Conservation (phyloP, 495 filamentous ascomycete genomes). For the Terfezia boudieri region DNA sequence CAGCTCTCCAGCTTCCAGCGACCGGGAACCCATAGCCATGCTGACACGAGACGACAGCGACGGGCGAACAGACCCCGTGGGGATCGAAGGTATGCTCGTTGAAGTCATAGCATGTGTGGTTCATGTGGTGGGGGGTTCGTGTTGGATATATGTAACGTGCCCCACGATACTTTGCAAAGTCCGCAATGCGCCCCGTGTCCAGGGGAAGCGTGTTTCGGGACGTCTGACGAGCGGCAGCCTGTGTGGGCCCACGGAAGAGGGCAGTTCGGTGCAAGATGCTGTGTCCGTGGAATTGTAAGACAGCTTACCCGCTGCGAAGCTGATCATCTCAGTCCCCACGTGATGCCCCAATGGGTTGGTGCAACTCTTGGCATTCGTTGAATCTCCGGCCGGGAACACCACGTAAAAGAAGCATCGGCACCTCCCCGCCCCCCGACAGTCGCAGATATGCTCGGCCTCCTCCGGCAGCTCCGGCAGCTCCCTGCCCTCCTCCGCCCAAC, state of each 20-base stretch:
- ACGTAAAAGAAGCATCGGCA: neutral
- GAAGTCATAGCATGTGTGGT: neutral
- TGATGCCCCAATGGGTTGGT: too few relatives aligned
- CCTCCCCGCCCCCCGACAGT: neutral
- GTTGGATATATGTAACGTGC: too few relatives aligned
- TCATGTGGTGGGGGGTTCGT: neutral
- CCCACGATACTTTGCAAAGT: too few relatives aligned
- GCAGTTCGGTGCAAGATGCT: too few relatives aligned
- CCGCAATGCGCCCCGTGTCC: too few relatives aligned
- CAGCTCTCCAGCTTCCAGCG: constrained; percentile 23
- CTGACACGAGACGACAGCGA: neutral
- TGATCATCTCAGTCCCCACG: too few relatives aligned
- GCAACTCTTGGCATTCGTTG: too few relatives aligned
- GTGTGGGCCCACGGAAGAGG: too few relatives aligned
- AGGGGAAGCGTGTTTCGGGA: too few relatives aligned
- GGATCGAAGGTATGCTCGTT: neutral
- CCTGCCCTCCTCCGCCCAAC: neutral
- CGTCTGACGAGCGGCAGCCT: too few relatives aligned
- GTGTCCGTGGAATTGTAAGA: too few relatives aligned
- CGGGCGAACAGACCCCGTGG: neutral
- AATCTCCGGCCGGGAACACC: neutral
- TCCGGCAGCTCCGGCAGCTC: neutral
- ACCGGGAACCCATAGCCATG: constrained; percentile 3
- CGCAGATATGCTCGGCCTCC: neutral
- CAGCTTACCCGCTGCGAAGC: too few relatives aligned